These are phyloP conservation scores for Camelina hispida DNA, from an alignment of 345 rosid species.

Conservation along the genomic window DNA sequence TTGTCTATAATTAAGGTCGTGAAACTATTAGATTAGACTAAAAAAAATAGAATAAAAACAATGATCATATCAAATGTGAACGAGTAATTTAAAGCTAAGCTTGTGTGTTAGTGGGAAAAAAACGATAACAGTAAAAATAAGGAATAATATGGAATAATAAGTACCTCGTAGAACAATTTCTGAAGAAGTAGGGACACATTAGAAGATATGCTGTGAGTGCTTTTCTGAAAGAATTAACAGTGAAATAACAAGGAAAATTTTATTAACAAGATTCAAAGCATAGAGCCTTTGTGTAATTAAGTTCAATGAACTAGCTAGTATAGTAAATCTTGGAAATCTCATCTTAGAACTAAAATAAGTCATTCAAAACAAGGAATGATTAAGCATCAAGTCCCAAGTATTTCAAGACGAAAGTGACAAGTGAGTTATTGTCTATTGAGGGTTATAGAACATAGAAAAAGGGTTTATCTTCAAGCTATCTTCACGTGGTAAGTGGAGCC, in stretches of 20 bases:
- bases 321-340: conserved; percentile 24
- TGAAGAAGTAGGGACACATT: conserved; percentile 30
- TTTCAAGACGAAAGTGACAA: conserved; percentile 35
- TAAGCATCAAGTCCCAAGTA: conserved; percentile 33
- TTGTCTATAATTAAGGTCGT: conserved; percentile 30
- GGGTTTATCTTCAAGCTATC: conserved; percentile 26
- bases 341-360: conserved; percentile 22
- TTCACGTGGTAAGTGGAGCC: conserved; percentile 50
- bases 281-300: conserved; percentile 13
- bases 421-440: conserved; percentile 24
- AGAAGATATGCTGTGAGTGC: conserved; percentile 34
- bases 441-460: conserved; percentile 35
- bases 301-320: conserved; percentile 38
- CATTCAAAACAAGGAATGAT: conserved; percentile 33
- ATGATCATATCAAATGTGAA: conserved; percentile 34
- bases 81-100: conserved; percentile 37
- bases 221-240: conserved; percentile 9
- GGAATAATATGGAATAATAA: conserved; percentile 31
- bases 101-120: conserved; percentile 43
- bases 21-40: conserved; percentile 27
- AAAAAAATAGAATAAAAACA: conserved; percentile 16
- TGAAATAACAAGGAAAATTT: conserved; percentile 10
- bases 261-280: conserved; percentile 31
- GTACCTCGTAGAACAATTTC: conserved; percentile 46
- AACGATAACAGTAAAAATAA: conserved; percentile 31